Conservation (phyloP, 768 basidiomycete genomes). For the Clavulina sp. region DNA sequence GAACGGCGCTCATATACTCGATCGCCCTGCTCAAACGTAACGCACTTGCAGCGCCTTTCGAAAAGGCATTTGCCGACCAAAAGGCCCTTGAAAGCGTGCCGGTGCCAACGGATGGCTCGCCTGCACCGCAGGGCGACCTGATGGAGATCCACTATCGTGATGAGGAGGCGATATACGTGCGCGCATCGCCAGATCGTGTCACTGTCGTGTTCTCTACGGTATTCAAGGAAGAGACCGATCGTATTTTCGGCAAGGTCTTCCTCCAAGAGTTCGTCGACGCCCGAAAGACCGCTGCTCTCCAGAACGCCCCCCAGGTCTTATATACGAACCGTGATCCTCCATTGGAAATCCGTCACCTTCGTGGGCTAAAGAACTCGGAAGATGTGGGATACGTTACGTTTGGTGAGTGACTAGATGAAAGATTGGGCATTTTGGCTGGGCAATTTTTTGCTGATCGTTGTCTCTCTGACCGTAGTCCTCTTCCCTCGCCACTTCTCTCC, state of each 20-base stretch:
- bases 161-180: conserved; percentile 92
- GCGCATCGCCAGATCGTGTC: conserved; percentile 84
- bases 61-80: conserved; percentile 68
- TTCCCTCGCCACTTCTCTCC: conserved; percentile 91
- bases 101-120: conserved; percentile 28
- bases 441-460: neutral
- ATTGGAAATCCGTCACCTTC: conserved; percentile 80
- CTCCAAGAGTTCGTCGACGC: conserved; percentile 99
- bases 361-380: conserved; percentile 64
- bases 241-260: conserved; percentile 96
- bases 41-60: conserved; percentile 88
- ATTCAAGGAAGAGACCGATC: conserved; percentile 93
- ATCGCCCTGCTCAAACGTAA: conserved; percentile 81
- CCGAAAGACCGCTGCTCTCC: conserved; percentile 78
- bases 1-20: conserved; percentile 62
- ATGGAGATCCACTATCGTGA: conserved; percentile 92
- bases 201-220: conserved; percentile 96
- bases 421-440: neutral
- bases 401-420: conserved; percentile 22
- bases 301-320: conserved; percentile 92
- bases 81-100: conserved; percentile 48
- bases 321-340: conserved; percentile 93
- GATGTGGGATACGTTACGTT: conserved; percentile 96
- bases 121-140: conserved; percentile 52
- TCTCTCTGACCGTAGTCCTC: conserved; percentile 33